phyloP scores from a whole-genome alignment of 805 yeast genomes.

The Candida dendrica region DNA sequence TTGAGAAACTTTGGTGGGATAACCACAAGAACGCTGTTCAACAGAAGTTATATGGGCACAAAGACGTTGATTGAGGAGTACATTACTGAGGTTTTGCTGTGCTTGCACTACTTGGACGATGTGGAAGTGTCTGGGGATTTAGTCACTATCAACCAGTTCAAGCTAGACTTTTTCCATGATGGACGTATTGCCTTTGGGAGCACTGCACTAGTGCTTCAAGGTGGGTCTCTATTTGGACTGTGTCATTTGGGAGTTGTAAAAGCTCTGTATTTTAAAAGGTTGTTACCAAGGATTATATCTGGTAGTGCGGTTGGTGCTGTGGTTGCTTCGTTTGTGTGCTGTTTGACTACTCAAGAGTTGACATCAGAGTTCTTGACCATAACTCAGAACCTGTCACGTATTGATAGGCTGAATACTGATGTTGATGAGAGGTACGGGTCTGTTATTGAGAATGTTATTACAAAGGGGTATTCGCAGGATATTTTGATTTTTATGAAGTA shows the following conservation, averaged over 20 bases:
- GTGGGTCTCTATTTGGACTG: slow-evolving; percentile 90
- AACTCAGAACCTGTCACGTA: slow-evolving; percentile 34
- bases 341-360: slow-evolving; percentile 61
- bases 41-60: slow-evolving; percentile 81
- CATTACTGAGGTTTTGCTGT: slow-evolving; percentile 63
- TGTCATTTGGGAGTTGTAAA: slow-evolving; percentile 91
- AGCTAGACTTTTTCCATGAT: slow-evolving; percentile 74
- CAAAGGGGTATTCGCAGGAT: slow-evolving; percentile 83
- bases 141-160: slow-evolving; percentile 38
- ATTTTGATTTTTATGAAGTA: slow-evolving; percentile 71
- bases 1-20: slow-evolving; percentile 90
- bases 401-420: slow-evolving; percentile 40
- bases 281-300: slow-evolving; percentile 78
- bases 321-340: slow-evolving; percentile 80
- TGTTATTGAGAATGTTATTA: slow-evolving; percentile 65
- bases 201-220: slow-evolving; percentile 86
- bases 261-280: slow-evolving; percentile 65
- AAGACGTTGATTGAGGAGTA: slow-evolving; percentile 84
- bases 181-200: slow-evolving; percentile 83
- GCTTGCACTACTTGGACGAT: slow-evolving; percentile 54
- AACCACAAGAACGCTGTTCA: slow-evolving; percentile 69
- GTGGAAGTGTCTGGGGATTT: slow-evolving; percentile 21
- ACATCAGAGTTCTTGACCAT: slow-evolving; percentile 30
- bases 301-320: slow-evolving; percentile 95
- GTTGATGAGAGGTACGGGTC: slow-evolving; percentile 58